Evolutionary conservation across 73 alveolate genomes (phyloP).

Genomic region (Tetrahymena malaccensis): DNA sequence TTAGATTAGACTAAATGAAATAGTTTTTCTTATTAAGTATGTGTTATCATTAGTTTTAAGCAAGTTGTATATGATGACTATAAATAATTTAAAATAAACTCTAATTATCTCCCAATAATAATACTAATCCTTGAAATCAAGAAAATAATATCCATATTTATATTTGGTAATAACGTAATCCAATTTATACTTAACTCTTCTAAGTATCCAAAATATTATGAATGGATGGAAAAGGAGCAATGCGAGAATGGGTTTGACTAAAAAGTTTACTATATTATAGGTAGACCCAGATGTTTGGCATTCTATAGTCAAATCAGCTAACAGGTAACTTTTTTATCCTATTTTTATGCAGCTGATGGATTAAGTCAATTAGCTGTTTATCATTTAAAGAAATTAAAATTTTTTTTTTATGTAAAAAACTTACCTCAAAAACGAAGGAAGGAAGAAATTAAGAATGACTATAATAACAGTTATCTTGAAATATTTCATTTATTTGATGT

Average conservation of each 20-base stretch:
- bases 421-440: not conserved
- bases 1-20: not conserved
- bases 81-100: not conserved
- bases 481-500: not conserved
- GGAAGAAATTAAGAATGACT: not conserved
- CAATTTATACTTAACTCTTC: not conserved
- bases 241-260: not conserved
- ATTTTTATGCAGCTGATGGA: not conserved
- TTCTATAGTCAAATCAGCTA: not conserved
- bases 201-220: not conserved
- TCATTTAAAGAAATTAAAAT: not conserved
- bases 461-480: not conserved
- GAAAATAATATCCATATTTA: not conserved
- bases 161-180: not conserved
- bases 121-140: not conserved
- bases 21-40: not conserved
- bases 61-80: not conserved
- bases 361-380: not conserved
- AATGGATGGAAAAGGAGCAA: not conserved
- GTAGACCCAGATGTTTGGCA: not conserved
- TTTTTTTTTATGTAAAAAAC: not conserved
- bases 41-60: not conserved
- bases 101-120: not conserved
- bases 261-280: not conserved
- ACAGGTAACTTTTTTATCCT: not conserved